phyloP scores from a whole-genome alignment of 2,329 filamentous ascomycete species.

The Colletotrichum lindemuthianum region DNA sequence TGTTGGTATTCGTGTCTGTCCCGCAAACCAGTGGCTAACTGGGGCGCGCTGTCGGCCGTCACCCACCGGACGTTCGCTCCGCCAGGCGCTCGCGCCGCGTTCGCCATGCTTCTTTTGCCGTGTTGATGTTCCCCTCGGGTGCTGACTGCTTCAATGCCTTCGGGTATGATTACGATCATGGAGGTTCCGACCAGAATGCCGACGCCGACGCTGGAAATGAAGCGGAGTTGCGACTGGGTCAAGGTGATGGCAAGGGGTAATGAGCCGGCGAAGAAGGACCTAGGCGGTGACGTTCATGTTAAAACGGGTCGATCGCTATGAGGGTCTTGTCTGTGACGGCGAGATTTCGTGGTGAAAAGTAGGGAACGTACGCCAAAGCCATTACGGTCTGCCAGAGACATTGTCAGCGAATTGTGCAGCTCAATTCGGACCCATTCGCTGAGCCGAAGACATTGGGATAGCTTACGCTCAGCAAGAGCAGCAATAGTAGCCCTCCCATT shows the following conservation, averaged over 20 bases:
- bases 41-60: constrained; percentile 12
- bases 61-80: constrained; percentile 18
- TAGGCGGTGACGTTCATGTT: constrained; percentile 49
- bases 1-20: not conserved
- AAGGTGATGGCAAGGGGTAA: constrained; percentile 90
- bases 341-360: constrained; percentile 36
- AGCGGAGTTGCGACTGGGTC: constrained; percentile 84
- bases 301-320: constrained; percentile 22
- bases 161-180: constrained; percentile 96
- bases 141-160: constrained; percentile 92
- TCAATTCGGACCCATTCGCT: not conserved
- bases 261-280: constrained; percentile 92
- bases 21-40: constrained; percentile 6
- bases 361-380: constrained; percentile 64
- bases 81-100: constrained; percentile 4
- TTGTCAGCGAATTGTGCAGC: not conserved
- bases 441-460: not conserved
- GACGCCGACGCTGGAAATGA: constrained; percentile 92
- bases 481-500: constrained; percentile 53
- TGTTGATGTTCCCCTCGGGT: constrained; percentile 53
- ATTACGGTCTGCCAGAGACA: constrained; percentile 59
- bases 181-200: constrained; percentile 95
- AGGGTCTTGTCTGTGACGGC: constrained; percentile 15
- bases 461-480: constrained; percentile 54
- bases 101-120: constrained; percentile 20